Conservation (phyloP, 352 stramenopile species). For the Globisporangium iwayamae region DNA sequence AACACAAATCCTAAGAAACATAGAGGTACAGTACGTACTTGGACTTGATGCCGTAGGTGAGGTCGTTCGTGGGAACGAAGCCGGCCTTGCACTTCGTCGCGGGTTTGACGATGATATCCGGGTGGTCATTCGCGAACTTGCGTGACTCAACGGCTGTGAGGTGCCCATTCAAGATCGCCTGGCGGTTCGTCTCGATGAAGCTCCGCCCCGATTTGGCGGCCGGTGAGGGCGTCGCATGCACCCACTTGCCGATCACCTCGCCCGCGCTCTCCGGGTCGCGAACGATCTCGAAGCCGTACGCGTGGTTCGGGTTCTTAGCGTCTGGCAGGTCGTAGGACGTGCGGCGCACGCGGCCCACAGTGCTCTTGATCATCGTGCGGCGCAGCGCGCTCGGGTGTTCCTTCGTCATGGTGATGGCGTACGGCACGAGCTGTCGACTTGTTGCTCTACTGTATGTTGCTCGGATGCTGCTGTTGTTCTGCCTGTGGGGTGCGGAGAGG, state of each 20-base stretch:
- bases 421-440: neutral
- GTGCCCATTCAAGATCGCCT: constrained; percentile 55
- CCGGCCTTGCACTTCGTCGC: constrained; percentile 48
- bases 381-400: constrained; percentile 43
- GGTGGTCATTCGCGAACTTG: constrained; percentile 64
- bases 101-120: constrained; percentile 67
- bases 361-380: constrained; percentile 84
- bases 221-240: constrained; percentile 58
- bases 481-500: neutral
- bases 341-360: constrained; percentile 54
- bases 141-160: constrained; percentile 56
- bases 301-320: constrained; percentile 47
- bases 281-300: constrained; percentile 68
- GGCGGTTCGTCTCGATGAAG: constrained; percentile 80
- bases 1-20: neutral
- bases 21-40: constrained; percentile 30
- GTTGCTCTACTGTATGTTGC: constrained; percentile 20
- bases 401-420: constrained; percentile 21
- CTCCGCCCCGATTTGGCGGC: constrained; percentile 56
- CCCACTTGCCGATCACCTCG: constrained; percentile 72
- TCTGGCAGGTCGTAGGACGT: constrained; percentile 72
- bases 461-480: constrained; percentile 10
- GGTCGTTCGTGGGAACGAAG: constrained; percentile 54
- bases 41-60: constrained; percentile 73
- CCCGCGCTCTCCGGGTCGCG: constrained; percentile 71